Conservation (phyloP, 768 basidiomycete genomes). For the Collybiopsis luxurians region DNA sequence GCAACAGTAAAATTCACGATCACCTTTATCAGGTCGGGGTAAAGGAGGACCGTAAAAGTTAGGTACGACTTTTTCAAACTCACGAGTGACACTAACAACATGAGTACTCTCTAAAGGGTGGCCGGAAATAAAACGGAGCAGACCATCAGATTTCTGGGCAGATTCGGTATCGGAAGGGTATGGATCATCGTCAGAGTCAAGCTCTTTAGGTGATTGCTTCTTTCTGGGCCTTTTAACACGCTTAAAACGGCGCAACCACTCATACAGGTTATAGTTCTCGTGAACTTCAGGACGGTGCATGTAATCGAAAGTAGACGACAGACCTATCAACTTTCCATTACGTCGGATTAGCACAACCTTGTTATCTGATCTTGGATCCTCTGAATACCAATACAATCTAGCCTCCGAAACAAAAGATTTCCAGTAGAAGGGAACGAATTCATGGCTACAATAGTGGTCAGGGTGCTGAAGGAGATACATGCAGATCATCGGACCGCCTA, state of each 20-base stretch:
- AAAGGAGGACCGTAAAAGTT: conserved; percentile 29
- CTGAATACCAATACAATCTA: neutral
- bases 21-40: conserved; percentile 27
- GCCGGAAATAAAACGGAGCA: conserved; percentile 13
- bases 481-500: neutral
- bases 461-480: neutral
- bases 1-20: conserved; percentile 26
- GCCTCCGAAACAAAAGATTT: conserved; percentile 10
- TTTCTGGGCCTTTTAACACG: neutral
- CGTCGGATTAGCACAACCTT: conserved; percentile 11
- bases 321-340: neutral
- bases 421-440: conserved; percentile 19
- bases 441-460: conserved; percentile 20
- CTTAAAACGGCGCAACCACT: conserved; percentile 12
- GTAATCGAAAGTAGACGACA: conserved; percentile 14
- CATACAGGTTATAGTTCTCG: conserved; percentile 11
- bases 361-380: conserved; percentile 2
- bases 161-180: neutral
- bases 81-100: conserved; percentile 1
- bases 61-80: conserved; percentile 12
- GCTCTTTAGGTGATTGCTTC: neutral
- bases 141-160: conserved; percentile 18
- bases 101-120: conserved; percentile 25
- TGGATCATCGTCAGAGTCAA: neutral
- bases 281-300: conserved; percentile 9